phyloP scores from a whole-genome alignment of 2,329 filamentous ascomycete genomes.

The Alternaria sp. region DNA sequence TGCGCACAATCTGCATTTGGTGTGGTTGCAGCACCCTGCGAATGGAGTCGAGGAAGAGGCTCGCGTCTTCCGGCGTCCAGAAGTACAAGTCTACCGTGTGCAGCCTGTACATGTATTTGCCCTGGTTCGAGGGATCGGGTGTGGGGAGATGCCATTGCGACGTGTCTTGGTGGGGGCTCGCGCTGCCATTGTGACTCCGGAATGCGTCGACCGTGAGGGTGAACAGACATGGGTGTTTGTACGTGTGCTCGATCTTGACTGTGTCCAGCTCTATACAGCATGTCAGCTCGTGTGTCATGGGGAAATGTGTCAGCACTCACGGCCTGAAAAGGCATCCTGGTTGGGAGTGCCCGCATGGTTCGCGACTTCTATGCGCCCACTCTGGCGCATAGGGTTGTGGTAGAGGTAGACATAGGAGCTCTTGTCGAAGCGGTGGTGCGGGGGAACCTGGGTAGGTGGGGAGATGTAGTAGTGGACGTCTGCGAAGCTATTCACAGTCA shows the following conservation, averaged over 20 bases:
- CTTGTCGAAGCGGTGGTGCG: constrained; percentile 82
- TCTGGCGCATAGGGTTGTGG: constrained; percentile 71
- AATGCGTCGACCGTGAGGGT: constrained; percentile 66
- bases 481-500: constrained; percentile 64
- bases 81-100: constrained; percentile 81
- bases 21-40: constrained; percentile 70
- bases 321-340: constrained; percentile 81
- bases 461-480: constrained; percentile 82
- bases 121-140: constrained; percentile 74
- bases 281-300: constrained; percentile 22
- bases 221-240: constrained; percentile 75
- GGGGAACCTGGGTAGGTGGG: constrained; percentile 68
- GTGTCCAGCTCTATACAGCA: constrained; percentile 66
- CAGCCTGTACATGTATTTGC: constrained; percentile 79
- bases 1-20: constrained; percentile 44
- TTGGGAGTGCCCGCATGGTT: constrained; percentile 75
- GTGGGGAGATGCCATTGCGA: constrained; percentile 76
- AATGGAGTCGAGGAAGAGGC: constrained; percentile 72
- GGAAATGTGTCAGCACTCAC: constrained; percentile 57
- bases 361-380: constrained; percentile 76
- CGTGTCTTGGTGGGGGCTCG: constrained; percentile 55
- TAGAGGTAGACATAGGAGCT: constrained; percentile 82
- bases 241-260: constrained; percentile 71
- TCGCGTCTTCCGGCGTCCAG: constrained; percentile 75
- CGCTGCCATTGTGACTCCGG: constrained; percentile 42